Evolutionary conservation across 2,329 filamentous ascomycete species (phyloP).

Genomic region (Aureobasidium sp.): DNA sequence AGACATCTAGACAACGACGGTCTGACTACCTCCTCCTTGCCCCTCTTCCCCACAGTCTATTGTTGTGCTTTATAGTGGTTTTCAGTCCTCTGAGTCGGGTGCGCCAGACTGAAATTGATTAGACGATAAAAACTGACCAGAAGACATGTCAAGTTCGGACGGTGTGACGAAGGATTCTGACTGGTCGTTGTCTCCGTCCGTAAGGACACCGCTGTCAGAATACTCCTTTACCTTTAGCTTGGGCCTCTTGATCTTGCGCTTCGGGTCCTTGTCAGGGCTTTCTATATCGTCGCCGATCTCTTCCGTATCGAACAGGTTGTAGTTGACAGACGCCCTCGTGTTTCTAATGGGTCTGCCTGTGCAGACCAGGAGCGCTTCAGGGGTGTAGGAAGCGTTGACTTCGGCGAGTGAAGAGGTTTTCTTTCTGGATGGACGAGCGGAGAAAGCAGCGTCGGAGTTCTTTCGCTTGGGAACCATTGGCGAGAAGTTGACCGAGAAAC

Average conservation of each 20-base stretch:
- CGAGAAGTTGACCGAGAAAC: background rate
- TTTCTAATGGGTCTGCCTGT: background rate
- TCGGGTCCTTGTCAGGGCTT: background rate
- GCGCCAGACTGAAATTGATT: too few species aligned
- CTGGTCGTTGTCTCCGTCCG: background rate
- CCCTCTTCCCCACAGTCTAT: too few species aligned
- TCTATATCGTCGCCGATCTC: background rate
- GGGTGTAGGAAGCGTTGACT: background rate
- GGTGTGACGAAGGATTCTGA: background rate
- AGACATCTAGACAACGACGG: too few species aligned
- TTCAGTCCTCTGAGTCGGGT: background rate
- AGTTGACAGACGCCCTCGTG: too few species aligned
- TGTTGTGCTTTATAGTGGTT: too few species aligned
- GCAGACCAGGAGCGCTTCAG: background rate
- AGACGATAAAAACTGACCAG: background rate
- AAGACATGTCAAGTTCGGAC: background rate
- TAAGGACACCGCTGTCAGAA: too few species aligned
- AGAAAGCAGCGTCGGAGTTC: background rate
- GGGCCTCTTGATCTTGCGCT: background rate
- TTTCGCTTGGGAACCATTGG: constrained; percentile 3
- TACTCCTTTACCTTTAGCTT: too few species aligned
- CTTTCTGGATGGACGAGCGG: background rate
- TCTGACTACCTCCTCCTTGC: too few species aligned
- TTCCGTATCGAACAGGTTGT: too few species aligned
- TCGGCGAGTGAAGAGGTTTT: background rate